These are phyloP conservation scores for Penicillium cosmopolitanum DNA, from an alignment of 495 filamentous ascomycete genomes.

Conservation along the genomic window DNA sequence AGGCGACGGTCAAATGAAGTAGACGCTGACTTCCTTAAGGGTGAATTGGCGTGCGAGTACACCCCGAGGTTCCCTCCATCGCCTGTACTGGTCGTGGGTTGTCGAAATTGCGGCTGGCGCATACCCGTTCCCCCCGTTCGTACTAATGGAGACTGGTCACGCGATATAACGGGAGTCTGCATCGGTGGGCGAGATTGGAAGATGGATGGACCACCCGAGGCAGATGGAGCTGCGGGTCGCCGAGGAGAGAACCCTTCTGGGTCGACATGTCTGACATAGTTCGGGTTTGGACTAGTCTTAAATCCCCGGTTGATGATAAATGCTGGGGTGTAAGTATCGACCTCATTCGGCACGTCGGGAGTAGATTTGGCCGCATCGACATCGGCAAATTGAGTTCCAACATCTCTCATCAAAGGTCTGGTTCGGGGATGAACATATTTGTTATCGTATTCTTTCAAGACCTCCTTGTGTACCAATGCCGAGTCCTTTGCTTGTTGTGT, in stretches of 20 bases:
- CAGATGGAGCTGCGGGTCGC: conserved; percentile 22
- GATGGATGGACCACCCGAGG: conserved; percentile 33
- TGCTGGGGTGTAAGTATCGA: conserved; percentile 76
- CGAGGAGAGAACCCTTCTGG: conserved; percentile 59
- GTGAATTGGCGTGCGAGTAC: conserved; percentile 79
- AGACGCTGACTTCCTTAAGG: conserved; percentile 67
- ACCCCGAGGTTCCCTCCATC: conserved; percentile 83
- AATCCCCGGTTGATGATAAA: conserved; percentile 81
- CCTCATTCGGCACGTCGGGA: conserved; percentile 54
- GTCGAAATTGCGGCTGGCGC: conserved; percentile 61
- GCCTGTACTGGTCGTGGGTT: conserved; percentile 45
- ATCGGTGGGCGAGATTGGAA: conserved; percentile 31
- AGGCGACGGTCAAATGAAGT: conserved; percentile 46
- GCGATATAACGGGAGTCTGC: conserved; percentile 48
- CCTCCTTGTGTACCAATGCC: conserved; percentile 83
- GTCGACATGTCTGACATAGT: conserved; percentile 79
- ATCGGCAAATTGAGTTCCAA: conserved; percentile 71
- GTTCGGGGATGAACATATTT: conserved; percentile 94
- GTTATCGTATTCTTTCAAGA: conserved; percentile 92
- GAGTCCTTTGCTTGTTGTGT: conserved; percentile 84
- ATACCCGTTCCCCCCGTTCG: conserved; percentile 50
- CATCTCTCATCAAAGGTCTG: conserved; percentile 79
- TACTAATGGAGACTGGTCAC: conserved; percentile 57
- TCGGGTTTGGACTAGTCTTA: conserved; percentile 83
- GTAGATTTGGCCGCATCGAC: conserved; percentile 41